Conservation (phyloP, 805 yeast species). For the Sugiyamaella boreocaroliniensis region DNA sequence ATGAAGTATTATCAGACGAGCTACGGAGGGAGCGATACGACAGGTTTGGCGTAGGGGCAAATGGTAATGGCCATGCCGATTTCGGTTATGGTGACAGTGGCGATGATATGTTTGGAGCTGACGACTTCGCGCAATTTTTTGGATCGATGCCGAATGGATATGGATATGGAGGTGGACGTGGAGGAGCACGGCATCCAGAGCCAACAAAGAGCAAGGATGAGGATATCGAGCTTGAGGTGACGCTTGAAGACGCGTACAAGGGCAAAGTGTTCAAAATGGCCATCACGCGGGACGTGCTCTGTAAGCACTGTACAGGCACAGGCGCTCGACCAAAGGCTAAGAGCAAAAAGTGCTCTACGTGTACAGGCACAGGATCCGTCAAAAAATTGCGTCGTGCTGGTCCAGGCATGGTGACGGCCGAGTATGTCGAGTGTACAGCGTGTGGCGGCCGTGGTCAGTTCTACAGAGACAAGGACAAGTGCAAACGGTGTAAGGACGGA, state of each 20-base stretch:
- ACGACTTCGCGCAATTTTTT: conserved; percentile 72
- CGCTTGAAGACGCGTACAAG: conserved; percentile 66
- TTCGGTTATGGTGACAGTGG: conserved; percentile 30
- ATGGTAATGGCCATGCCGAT: conserved; percentile 23
- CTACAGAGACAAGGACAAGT: conserved; percentile 57
- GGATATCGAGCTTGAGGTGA: conserved; percentile 52
- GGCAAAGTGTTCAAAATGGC: conserved; percentile 76
- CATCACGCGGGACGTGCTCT: conserved; percentile 63
- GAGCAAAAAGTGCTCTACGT: conserved; percentile 50
- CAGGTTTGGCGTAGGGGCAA: conserved; percentile 27
- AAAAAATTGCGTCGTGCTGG: conserved; percentile 58
- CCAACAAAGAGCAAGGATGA: conserved; percentile 54
- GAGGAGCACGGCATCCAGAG: conserved; percentile 18
- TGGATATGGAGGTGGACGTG: conserved; percentile 15
- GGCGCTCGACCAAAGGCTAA: conserved; percentile 64
- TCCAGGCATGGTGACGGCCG: conserved; percentile 68
- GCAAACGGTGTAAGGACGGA: conserved; percentile 73
- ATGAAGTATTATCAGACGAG: conserved; percentile 71
- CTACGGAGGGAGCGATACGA: conserved; percentile 31
- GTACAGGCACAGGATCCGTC: conserved; percentile 66
- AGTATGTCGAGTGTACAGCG: conserved; percentile 50
- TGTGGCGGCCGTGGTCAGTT: conserved; percentile 69
- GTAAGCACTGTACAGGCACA: conserved; percentile 65
- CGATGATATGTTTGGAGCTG: conserved; percentile 49
- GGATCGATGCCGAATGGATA: conserved; percentile 10